Conservation (phyloP, 75 land plant species). For the Pinus albicaulis region DNA sequence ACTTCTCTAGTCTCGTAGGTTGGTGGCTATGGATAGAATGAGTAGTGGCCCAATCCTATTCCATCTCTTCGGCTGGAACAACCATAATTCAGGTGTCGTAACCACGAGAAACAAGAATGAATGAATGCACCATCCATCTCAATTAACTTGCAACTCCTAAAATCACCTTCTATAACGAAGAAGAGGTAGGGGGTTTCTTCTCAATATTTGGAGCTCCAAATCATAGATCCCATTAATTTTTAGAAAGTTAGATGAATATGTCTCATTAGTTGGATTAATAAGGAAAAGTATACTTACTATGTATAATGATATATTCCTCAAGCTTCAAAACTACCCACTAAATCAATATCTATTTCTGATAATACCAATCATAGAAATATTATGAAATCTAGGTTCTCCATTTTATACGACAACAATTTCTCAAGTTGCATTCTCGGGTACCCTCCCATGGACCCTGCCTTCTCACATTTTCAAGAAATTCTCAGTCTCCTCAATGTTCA, state of each 20-base stretch:
- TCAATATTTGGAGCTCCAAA: background rate
- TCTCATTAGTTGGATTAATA: background rate
- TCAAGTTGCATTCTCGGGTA: too few relatives aligned
- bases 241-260: background rate
- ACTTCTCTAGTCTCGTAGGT: too few relatives aligned
- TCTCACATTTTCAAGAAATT: too few relatives aligned
- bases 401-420: too few relatives aligned
- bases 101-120: background rate
- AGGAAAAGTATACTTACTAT: background rate
- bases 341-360: too few relatives aligned
- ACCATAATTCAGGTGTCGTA: background rate
- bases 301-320: background rate
- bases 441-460: too few relatives aligned
- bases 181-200: background rate
- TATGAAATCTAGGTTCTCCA: too few relatives aligned
- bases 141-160: background rate
- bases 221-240: background rate
- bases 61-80: background rate
- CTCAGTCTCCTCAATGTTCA: too few relatives aligned
- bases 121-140: background rate
- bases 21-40: background rate
- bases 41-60: background rate
- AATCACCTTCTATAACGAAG: background rate
- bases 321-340: background rate
- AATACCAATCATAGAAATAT: too few relatives aligned